phyloP scores from a whole-genome alignment of 805 yeast species.

The Candida tallmaniae region DNA sequence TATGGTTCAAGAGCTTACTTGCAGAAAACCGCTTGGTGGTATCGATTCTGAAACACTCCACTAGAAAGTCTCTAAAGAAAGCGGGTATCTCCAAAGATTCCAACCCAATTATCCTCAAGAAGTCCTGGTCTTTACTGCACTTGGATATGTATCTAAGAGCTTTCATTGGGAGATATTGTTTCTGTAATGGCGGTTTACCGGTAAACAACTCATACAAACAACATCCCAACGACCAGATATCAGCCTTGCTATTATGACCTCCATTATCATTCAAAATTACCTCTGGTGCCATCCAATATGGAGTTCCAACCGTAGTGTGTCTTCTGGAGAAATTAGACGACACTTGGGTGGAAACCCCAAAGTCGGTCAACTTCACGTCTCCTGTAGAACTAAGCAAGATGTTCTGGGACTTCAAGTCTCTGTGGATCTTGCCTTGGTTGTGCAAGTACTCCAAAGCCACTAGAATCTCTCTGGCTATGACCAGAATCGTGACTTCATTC shows the following conservation, averaged over 20 bases:
- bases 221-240: conserved; percentile 77
- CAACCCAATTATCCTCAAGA: conserved; percentile 24
- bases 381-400: conserved; percentile 34
- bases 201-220: conserved; percentile 69
- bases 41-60: conserved; percentile 30
- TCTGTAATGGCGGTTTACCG: conserved; percentile 67
- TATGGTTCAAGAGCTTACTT: conserved; percentile 26
- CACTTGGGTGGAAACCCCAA: conserved; percentile 43
- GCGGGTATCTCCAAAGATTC: conserved; percentile 18
- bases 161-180: conserved; percentile 37
- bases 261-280: conserved; percentile 54
- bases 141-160: conserved; percentile 37
- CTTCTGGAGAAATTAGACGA: conserved; percentile 39
- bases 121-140: conserved; percentile 27
- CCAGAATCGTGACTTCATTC: conserved; percentile 48
- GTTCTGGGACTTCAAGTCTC: conserved; percentile 42
- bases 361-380: conserved; percentile 40
- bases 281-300: conserved; percentile 66
- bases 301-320: conserved; percentile 51
- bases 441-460: conserved; percentile 65
- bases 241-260: conserved; percentile 57
- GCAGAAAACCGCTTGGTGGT: conserved; percentile 31
- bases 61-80: conserved; percentile 27
- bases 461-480: conserved; percentile 51
- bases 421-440: conserved; percentile 69